Conservation (phyloP, 2,329 filamentous ascomycete species). For the Hansfordia pulvinata region DNA sequence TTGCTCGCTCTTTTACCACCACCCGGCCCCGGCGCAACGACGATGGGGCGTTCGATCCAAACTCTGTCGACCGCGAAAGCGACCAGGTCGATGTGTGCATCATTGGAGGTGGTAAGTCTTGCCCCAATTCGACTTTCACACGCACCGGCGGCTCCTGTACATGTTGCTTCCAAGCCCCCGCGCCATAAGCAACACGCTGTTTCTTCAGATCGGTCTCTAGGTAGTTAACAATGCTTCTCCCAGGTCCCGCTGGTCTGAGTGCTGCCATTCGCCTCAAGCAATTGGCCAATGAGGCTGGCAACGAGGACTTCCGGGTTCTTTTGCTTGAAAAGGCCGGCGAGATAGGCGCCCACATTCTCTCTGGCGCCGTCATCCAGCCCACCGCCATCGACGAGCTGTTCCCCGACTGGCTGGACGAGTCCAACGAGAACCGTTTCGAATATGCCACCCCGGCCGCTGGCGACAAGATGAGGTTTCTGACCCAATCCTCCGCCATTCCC, state of each 20-base stretch:
- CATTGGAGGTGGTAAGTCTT: constrained; percentile 60
- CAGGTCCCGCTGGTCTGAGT: constrained; percentile 78
- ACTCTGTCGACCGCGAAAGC: constrained; percentile 65
- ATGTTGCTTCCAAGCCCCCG: too few species aligned
- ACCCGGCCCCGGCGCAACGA: constrained; percentile 14
- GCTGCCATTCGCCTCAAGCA: constrained; percentile 94
- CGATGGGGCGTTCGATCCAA: constrained; percentile 51
- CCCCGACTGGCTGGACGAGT: constrained; percentile 83
- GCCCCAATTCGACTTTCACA: background rate
- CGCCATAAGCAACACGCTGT: too few species aligned
- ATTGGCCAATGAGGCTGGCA: constrained; percentile 83
- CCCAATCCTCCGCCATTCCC: constrained; percentile 63
- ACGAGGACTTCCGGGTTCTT: constrained; percentile 89
- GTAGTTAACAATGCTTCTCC: background rate
- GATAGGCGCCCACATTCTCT: constrained; percentile 87
- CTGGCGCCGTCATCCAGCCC: constrained; percentile 89
- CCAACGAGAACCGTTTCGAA: constrained; percentile 79
- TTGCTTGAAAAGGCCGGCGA: constrained; percentile 93
- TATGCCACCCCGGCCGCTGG: constrained; percentile 69
- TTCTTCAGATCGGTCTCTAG: too few species aligned
- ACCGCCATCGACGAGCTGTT: constrained; percentile 78
- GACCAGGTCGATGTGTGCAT: constrained; percentile 96
- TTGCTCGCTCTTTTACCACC: too few species aligned
- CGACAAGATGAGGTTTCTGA: constrained; percentile 91
- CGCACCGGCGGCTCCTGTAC: background rate